A percentile compares a stretch with the other conserved stretches of the same genome.
Conservation (phyloP, 495 filamentous ascomycete genomes). For the Thozetella sp. region DNA sequence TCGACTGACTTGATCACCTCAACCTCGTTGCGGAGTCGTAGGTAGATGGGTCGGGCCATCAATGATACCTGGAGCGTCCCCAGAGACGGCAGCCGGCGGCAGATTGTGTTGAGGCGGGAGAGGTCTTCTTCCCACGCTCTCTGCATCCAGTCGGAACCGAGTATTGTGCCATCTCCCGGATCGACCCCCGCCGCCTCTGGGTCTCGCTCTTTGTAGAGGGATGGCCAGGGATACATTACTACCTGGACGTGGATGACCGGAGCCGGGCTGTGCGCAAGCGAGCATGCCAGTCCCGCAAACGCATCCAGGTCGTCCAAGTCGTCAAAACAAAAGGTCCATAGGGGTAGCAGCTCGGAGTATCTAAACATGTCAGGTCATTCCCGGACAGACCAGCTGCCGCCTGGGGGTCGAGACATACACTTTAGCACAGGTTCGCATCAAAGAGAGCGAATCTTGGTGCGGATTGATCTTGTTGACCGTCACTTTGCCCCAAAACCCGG, state of each 20-base stretch:
- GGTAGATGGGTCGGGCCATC: neutral
- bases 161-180: no score
- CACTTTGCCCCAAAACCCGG: neutral
- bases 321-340: neutral
- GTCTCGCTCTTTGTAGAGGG: no score
- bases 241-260: neutral
- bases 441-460: neutral
- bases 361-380: neutral
- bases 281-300: neutral
- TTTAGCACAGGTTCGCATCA: neutral
- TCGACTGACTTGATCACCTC: neutral
- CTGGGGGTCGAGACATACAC: no score
- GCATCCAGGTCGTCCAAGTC: neutral
- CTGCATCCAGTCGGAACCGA: no score
- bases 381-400: neutral
- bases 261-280: no score
- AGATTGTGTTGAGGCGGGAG: neutral
- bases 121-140: neutral
- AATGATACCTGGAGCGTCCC: neutral
- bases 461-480: neutral
- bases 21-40: neutral
- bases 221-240: neutral
- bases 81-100: neutral
- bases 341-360: neutral
- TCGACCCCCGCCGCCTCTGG: no score